Evolutionary conservation across 257 asterid genomes (phyloP), one percentile per base, ranked within the genome.

Genomic region (Forsythia viridissima): DNA sequence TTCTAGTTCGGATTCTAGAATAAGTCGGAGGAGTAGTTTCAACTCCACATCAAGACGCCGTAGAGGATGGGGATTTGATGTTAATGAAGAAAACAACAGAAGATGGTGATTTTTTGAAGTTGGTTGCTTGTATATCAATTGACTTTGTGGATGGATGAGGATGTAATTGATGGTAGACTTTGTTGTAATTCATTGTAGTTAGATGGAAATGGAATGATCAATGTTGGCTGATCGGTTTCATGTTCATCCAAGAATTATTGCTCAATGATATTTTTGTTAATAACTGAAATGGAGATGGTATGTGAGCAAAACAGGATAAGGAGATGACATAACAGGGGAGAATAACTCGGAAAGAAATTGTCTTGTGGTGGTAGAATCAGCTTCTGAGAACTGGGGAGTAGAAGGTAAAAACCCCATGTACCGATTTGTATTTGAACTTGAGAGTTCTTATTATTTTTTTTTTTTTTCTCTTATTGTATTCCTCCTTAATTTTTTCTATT

Each of bases 1-100:
- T 67, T 79, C 93, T 21, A 90, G 94, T 71, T 76, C 81, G 10
- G 91, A 84, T 72, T 90, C 97, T 8, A 89, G 94, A 80, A 73
- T 82, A 68, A 84, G 85, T 72, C 41, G 88, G 46, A 79, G 87
- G 16, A 89, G 86, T 63, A 87, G 84, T 6, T 87, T 86, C 41
- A 82, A 86, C 83, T 85, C 92, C 8, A 69, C 84, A 0, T 80
- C 94, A 1, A 89, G 94, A 79, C 72, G 88, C 61, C 85, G 86
- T 16, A 82, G 96, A 21, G 86, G 88, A 42, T 85, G 87, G 91
- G 88, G 89, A 70, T 77, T 83, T 44, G 88, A 85, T 43, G 82
- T 77, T 70, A 82, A 78, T 52, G 85, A 84, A 36, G 88, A 78
- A 42, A 78, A 69, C 44, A 83, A 80, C 2, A 57, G 90, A 72